phyloP scores from a whole-genome alignment of 345 rosid species.

The Dipteronia dyeriana region DNA sequence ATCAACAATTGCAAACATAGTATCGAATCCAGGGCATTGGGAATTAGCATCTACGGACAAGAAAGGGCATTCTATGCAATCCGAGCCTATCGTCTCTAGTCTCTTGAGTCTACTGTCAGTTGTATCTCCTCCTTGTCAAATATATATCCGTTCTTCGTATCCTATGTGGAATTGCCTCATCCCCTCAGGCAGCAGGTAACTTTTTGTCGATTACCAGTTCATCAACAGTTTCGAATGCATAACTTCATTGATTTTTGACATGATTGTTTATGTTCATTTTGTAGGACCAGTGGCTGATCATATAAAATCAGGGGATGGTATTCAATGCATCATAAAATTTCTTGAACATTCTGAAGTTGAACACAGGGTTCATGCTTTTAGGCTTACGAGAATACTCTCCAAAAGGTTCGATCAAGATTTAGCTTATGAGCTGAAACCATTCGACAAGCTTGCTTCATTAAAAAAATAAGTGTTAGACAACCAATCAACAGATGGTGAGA shows the following conservation, averaged over 20 bases:
- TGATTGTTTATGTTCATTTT: not conserved
- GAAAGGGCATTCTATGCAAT: conserved; percentile 42
- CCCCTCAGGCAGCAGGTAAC: conserved; percentile 50
- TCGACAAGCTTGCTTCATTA: conserved; percentile 30
- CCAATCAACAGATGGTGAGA: conserved; percentile 39
- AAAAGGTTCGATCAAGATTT: conserved; percentile 37
- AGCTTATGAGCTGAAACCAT: conserved; percentile 27
- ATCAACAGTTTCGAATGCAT: not conserved
- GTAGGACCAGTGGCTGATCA: conserved; percentile 38
- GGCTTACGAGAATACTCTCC: conserved; percentile 37
- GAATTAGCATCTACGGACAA: conserved; percentile 42
- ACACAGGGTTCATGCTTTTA: conserved; percentile 36
- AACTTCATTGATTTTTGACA: not conserved
- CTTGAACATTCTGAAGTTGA: conserved; percentile 38
- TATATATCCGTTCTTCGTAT: conserved; percentile 23
- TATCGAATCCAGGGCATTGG: conserved; percentile 49
- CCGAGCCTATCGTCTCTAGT: conserved; percentile 19
- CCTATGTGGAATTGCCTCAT: conserved; percentile 40
- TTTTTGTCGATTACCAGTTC: not conserved
- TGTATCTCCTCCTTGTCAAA: conserved; percentile 15
- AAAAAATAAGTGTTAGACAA: conserved; percentile 37
- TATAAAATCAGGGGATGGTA: conserved; percentile 36
- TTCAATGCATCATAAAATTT: conserved; percentile 29
- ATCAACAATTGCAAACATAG: conserved; percentile 40
- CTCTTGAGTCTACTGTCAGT: conserved; percentile 31